Evolutionary conservation across 106 monocot species (phyloP), one percentile per base, ranked within the genome.

Genomic region (Dendrobium nobile): DNA sequence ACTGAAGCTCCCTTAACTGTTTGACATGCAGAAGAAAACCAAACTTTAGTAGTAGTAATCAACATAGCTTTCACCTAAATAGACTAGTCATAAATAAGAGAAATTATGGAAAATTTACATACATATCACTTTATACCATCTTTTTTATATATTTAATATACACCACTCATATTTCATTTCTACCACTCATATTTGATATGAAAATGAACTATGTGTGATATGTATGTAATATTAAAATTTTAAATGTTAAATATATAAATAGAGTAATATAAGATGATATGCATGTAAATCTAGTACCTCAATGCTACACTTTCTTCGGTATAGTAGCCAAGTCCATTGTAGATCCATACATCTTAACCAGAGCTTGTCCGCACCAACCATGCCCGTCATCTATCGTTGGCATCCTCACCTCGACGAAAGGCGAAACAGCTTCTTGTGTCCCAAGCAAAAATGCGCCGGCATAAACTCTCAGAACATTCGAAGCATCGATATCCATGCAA

Each of bases 401-500:
- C 92, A 95, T 95, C 55, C 87, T 87, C 27, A 88, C 92, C 81
- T 95, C 95, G 0, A 90, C 67, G 70, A 92, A 81, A 10, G 92
- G 90, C 2, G 80, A 79, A 16, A 82, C 73, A 0, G 85, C 28
- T 16, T 33, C 56, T 1, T 85, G 65, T 28, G 77, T 77, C 0
- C 68, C 81, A 0, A 84, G 78, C 4, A 72, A 65, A 4, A 88
- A 11, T 2, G 78, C 89, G 4, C 89, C 94, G 15, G 85, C 94
- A 42, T 88, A 80, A 17, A 95, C 90, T 76, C 92, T 80, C 11
- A 95, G 84, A 11, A 81, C 79, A 61, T 92, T 92, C 2, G 92
- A 85, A 13, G 90, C 85, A 74, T 95, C 90, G 17, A 95, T 84
- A 28, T 95, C 95, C 92, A 95, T 88, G 82, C 90, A 90, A 6